phyloP scores from a whole-genome alignment of 768 basidiomycete species.

The Myochromella boudieri region DNA sequence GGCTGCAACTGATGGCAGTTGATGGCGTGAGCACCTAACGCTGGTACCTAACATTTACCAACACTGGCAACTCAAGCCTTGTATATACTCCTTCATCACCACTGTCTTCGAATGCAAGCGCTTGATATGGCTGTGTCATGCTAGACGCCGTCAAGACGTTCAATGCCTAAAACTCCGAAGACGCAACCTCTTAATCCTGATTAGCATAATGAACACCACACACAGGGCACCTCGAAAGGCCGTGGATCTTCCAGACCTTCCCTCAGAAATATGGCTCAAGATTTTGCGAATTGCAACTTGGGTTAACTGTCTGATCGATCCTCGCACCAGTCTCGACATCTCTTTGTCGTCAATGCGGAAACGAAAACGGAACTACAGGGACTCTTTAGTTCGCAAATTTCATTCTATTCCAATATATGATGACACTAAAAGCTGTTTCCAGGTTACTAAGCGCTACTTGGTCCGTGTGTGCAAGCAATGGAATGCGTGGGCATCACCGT shows the following conservation, averaged over 20 bases:
- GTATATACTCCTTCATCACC: too few relatives aligned
- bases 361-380: conserved; percentile 13
- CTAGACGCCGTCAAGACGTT: too few relatives aligned
- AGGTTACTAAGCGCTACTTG: conserved; percentile 25
- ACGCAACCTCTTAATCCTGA: too few relatives aligned
- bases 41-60: too few relatives aligned
- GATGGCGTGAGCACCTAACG: too few relatives aligned
- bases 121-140: too few relatives aligned
- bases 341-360: conserved; percentile 12
- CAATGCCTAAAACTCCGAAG: too few relatives aligned
- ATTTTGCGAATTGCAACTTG: conserved; percentile 27
- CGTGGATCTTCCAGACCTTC: conserved; percentile 18
- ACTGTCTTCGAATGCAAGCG: too few relatives aligned
- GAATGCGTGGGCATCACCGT: conserved; percentile 19
- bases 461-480: conserved; percentile 27
- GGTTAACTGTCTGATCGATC: conserved; percentile 21
- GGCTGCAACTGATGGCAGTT: too few relatives aligned
- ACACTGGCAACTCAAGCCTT: too few relatives aligned
- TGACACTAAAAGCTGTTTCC: not conserved
- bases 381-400: conserved; percentile 23
- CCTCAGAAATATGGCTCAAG: conserved; percentile 27
- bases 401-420: not conserved
- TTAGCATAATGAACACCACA: conserved; percentile 17
- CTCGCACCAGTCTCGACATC: conserved; percentile 12
- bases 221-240: conserved; percentile 9